A percentile compares a stretch with the other conserved stretches of the same genome.
Evolutionary conservation across 179 eudicot species (phyloP).

Genomic region (Heliamphora ciliata): DNA sequence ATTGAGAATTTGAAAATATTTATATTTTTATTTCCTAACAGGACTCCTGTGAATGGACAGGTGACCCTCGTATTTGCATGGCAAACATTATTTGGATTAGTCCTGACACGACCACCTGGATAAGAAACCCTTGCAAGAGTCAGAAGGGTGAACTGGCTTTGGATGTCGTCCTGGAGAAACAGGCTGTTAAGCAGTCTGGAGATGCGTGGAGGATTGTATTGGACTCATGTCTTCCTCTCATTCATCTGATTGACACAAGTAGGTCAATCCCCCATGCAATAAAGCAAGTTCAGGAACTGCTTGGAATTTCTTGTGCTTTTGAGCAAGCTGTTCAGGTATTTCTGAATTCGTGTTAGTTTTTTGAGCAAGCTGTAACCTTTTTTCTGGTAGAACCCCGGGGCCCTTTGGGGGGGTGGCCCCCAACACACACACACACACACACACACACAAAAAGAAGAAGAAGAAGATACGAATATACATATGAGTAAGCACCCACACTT

Average conservation of each 20-base stretch:
- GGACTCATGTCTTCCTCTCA: constrained; percentile 83
- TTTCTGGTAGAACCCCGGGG: no score
- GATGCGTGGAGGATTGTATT: constrained; percentile 87
- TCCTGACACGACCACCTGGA: constrained; percentile 69
- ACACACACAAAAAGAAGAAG: no score
- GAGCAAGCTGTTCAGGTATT: constrained; percentile 94
- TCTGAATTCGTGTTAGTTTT: no score
- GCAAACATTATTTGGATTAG: constrained; percentile 73
- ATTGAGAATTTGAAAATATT: not conserved
- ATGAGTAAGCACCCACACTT: no score
- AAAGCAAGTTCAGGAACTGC: constrained; percentile 80
- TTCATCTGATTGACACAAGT: constrained; percentile 67
- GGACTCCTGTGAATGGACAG: constrained; percentile 31
- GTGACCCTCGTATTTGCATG: constrained; percentile 71
- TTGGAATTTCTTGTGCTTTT: constrained; percentile 89
- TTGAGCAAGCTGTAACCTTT: no score
- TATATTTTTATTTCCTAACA: not conserved
- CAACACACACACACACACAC: no score
- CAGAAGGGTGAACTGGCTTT: constrained; percentile 75
- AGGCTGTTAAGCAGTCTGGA: constrained; percentile 65
- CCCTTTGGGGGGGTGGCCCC: no score
- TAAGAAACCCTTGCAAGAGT: constrained; percentile 39
- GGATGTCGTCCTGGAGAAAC: constrained; percentile 70
- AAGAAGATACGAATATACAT: no score
- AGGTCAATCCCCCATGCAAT: constrained; percentile 86